Evolutionary conservation across 2,329 filamentous ascomycete species (phyloP), one percentile per base, ranked within the genome.

Genomic region (Geosmithia morbida): DNA sequence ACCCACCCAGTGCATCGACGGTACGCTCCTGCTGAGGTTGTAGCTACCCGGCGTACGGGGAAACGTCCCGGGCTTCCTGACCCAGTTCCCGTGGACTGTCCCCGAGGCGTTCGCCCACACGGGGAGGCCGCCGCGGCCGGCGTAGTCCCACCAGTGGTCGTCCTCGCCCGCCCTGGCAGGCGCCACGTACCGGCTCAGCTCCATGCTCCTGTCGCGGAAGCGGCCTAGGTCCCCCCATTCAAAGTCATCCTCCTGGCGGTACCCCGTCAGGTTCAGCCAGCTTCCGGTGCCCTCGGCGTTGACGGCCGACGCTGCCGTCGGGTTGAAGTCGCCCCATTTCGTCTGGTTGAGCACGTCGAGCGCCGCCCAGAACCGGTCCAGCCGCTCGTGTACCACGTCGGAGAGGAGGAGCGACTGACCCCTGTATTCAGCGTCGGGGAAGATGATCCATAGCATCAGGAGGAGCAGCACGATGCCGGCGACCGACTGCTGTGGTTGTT

Each of bases 31-130:
- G 30, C 77, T 81, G 43, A 85, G 66, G 55, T 88, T 88, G 60
- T 69, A 76, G 59, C 57, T 72, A 59, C 58, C 68, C 59, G 64
- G 72, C 51, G 57, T 70, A 54, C 62, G 69, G 52, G 52, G 60
- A 48, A 64, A 68, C 56, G 65, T 74, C 14, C 66, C 70, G 42
- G 68, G 70, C 45, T 68, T 72, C 43, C 79, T 78, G 48, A 80
- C 69, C 85, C 87, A 94, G 49, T 80, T 70, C n/a, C 87, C 87
- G 44, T 79, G 75, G 39, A 94, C 70, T 30, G 80, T 80, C 4
- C 87, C 85, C 2, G 86, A 88, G 6, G 85, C 75, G 59, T 94
- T 90, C 57, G 75, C 75, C 72, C 89, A 94, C n/a, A 83, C 64
- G 7, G 68, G 62, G 49, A 66, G 64, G 20, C 61, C 62, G 53